Evolutionary conservation across 106 monocot species (phyloP).

Genomic region (Dendrobium huoshanense): DNA sequence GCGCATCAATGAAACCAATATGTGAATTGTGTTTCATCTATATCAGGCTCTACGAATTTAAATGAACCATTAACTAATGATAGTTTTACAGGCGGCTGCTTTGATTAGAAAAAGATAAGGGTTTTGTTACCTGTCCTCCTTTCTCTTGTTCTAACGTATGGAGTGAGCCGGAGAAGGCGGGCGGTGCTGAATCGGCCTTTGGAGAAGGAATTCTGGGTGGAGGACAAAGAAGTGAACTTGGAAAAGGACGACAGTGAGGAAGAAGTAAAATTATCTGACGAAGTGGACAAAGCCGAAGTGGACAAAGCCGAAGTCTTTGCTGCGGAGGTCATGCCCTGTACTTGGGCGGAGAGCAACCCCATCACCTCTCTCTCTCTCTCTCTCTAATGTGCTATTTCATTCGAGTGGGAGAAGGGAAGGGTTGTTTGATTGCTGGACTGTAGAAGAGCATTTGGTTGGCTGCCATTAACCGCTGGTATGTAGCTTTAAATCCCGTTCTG

Average conservation of each 20-base stretch:
- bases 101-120: background rate
- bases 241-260: background rate
- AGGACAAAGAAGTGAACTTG: background rate
- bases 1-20: too few relatives aligned
- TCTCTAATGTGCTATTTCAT: background rate
- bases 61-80: too few relatives aligned
- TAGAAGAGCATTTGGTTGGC: constrained; percentile 2
- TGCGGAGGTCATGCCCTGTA: constrained; percentile 6
- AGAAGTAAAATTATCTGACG: constrained; percentile 9
- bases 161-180: background rate
- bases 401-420: too few relatives aligned
- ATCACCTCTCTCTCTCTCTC: constrained; percentile 2
- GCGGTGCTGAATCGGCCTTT: constrained; percentile 16
- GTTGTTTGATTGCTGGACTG: too few relatives aligned
- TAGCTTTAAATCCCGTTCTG: too few relatives aligned
- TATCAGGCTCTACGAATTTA: too few relatives aligned
- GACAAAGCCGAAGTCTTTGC: background rate
- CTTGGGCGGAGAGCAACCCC: constrained; percentile 10
- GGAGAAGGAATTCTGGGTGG: constrained; percentile 11
- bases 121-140: background rate
- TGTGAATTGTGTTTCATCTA: too few relatives aligned
- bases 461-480: background rate
- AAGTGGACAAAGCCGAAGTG: background rate
- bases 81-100: too few relatives aligned
- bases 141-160: constrained; percentile 7